Conservation (phyloP, 495 filamentous ascomycete species). For the Lasiosphaeria ovina region DNA sequence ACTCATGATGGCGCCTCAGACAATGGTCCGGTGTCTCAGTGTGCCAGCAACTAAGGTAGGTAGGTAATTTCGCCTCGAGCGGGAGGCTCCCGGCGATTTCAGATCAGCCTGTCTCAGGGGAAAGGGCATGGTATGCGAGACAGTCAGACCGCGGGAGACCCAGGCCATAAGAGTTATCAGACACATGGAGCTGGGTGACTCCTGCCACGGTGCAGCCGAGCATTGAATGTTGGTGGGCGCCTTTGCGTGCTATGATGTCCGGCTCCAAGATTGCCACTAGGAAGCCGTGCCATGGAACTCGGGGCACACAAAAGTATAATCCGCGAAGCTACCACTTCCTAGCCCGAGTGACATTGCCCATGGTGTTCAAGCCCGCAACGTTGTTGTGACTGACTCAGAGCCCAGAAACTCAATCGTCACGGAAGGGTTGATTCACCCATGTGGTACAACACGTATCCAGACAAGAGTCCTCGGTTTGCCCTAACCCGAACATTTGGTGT, state of each 20-base stretch:
- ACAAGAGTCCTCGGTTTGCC: too few relatives aligned
- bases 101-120: background rate
- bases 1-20: too few relatives aligned
- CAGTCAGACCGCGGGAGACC: background rate
- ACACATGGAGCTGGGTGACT: background rate
- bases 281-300: background rate
- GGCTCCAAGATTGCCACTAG: conserved; percentile 6
- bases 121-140: background rate
- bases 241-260: background rate
- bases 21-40: too few relatives aligned
- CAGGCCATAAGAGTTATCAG: background rate
- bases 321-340: background rate
- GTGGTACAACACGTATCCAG: too few relatives aligned
- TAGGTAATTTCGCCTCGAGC: background rate
- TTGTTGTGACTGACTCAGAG: conserved; percentile 1
- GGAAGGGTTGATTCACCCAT: background rate
- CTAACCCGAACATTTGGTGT: too few relatives aligned
- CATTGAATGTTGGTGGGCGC: background rate
- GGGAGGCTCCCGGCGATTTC: background rate
- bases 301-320: background rate
- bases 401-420: background rate
- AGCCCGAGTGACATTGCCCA: background rate
- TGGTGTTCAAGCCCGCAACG: background rate
- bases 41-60: too few relatives aligned
- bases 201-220: background rate